These are phyloP conservation scores for Warburgia ugandensis DNA, from an alignment of 164 flowering plant genomes.

Conservation along the genomic window DNA sequence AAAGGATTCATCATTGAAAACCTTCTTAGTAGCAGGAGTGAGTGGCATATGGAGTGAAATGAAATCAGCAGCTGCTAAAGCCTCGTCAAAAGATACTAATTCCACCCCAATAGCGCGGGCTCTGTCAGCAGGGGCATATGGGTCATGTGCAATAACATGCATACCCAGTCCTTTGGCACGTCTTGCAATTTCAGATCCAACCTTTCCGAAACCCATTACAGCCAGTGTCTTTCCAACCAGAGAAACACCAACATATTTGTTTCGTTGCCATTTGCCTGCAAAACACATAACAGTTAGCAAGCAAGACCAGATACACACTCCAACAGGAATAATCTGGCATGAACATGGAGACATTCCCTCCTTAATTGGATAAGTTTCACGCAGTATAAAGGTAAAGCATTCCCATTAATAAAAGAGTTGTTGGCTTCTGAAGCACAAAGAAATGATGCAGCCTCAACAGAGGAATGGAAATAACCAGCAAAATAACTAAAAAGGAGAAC, in stretches of 20 bases:
- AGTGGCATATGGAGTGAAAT: conserved; percentile 89
- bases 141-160: conserved; percentile 81
- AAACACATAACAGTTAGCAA: neutral
- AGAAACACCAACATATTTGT: conserved; percentile 76
- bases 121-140: conserved; percentile 79
- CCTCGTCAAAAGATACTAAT: conserved; percentile 66
- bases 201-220: conserved; percentile 85
- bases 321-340: too few relatives aligned
- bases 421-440: too few relatives aligned
- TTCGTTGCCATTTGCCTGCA: conserved; percentile 78
- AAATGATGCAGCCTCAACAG: too few relatives aligned
- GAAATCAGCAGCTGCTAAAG: conserved; percentile 66
- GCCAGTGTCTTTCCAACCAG: conserved; percentile 78
- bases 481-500: too few relatives aligned
- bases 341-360: too few relatives aligned
- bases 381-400: too few relatives aligned
- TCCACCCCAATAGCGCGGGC: conserved; percentile 79
- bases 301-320: too few relatives aligned
- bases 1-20: conserved; percentile 64
- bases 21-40: conserved; percentile 56
- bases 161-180: conserved; percentile 89
- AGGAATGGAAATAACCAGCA: too few relatives aligned
- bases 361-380: too few relatives aligned
- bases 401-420: too few relatives aligned
- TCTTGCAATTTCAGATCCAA: conserved; percentile 84